Percentiles rank a stretch among this genome's conserved stretches.
phyloP scores from a whole-genome alignment of 1,284 basidiomycete species.

The Earliella scabrosa region DNA sequence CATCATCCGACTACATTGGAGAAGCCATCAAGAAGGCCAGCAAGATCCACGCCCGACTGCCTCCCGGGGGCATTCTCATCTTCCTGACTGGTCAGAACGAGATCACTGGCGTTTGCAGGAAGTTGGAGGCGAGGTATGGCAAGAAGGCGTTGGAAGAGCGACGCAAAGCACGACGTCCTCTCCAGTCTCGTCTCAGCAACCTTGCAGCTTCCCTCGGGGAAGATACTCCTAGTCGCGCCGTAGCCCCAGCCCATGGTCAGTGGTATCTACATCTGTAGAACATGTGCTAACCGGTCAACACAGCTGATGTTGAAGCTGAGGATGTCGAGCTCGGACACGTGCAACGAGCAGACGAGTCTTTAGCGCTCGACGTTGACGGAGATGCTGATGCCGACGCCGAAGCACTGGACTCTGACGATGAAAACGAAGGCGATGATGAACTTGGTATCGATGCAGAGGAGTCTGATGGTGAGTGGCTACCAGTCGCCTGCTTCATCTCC shows the following conservation, averaged over 20 bases:
- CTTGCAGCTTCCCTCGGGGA: conserved; percentile 9
- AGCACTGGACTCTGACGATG: conserved; percentile 47
- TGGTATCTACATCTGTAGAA: not conserved
- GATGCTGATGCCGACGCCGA: conserved; percentile 58
- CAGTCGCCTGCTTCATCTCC: not conserved
- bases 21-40: conserved; percentile 91
- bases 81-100: conserved; percentile 84
- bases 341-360: conserved; percentile 40
- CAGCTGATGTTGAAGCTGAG: conserved; percentile 75
- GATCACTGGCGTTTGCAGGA: conserved; percentile 67
- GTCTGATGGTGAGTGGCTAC: conserved; percentile 53
- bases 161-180: conserved; percentile 42
- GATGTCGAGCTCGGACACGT: conserved; percentile 76
- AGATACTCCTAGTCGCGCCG: conserved; percentile 26
- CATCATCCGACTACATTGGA: conserved; percentile 85
- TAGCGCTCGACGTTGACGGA: conserved; percentile 63
- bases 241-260: conserved; percentile 56
- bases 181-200: conserved; percentile 24
- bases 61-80: conserved; percentile 73
- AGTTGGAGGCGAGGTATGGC: conserved; percentile 83
- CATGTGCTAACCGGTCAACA: not conserved
- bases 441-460: conserved; percentile 62
- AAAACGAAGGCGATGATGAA: conserved; percentile 54
- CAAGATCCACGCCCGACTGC: conserved; percentile 78
- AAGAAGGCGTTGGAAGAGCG: conserved; percentile 62